Evolutionary conservation across 345 rosid genomes (phyloP).

Genomic region (Rhizophora mangle): DNA sequence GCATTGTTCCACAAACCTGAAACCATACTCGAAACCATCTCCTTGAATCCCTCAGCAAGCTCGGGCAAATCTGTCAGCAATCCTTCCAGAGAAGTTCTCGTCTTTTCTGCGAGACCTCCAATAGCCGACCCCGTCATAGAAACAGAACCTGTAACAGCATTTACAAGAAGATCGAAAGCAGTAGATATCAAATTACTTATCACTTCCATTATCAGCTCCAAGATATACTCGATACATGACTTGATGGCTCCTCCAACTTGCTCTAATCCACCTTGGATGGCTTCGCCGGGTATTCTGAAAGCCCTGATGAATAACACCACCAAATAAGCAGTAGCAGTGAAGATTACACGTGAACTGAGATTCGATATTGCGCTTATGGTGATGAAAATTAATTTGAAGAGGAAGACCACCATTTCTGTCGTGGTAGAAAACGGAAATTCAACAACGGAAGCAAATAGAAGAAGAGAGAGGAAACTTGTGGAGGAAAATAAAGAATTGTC

Average conservation of each 20-base stretch:
- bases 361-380: slow-evolving; percentile 15
- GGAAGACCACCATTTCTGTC: slow-evolving; percentile 21
- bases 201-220: slow-evolving; percentile 21
- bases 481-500: background rate
- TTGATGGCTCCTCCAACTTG: slow-evolving; percentile 27
- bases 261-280: slow-evolving; percentile 31
- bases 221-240: slow-evolving; percentile 17
- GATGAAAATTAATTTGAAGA: slow-evolving; percentile 29
- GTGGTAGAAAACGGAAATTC: background rate
- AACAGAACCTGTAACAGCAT: slow-evolving; percentile 22
- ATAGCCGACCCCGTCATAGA: slow-evolving; percentile 22
- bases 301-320: slow-evolving; percentile 32
- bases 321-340: slow-evolving; percentile 18
- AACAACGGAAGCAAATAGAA: background rate
- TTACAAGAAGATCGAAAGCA: slow-evolving; percentile 26
- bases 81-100: slow-evolving; percentile 31
- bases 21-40: slow-evolving; percentile 27
- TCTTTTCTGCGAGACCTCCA: slow-evolving; percentile 22
- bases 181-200: slow-evolving; percentile 23
- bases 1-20: slow-evolving; percentile 34
- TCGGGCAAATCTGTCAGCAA: slow-evolving; percentile 31
- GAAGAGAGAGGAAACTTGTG: slow-evolving; percentile 10
- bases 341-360: slow-evolving; percentile 28
- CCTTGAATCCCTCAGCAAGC: slow-evolving; percentile 29
- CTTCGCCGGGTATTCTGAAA: slow-evolving; percentile 30